Conservation (phyloP, 2,329 filamentous ascomycete species). For the Trematosphaeria pertusa region DNA sequence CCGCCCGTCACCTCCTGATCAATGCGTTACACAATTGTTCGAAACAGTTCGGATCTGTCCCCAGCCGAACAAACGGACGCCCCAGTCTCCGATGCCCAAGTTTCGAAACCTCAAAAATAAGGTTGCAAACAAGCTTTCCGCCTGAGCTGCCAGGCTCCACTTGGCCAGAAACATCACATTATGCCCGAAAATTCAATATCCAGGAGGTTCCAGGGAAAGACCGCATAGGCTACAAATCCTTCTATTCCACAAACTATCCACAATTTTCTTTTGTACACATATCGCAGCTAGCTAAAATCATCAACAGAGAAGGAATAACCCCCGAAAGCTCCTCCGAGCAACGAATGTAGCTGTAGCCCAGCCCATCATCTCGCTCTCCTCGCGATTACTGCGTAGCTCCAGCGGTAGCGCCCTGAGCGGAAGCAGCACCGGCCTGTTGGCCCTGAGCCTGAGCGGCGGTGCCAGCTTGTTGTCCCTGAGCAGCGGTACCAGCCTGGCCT, state of each 20-base stretch:
- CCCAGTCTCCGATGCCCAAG: conserved; percentile 21
- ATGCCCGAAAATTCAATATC: no score
- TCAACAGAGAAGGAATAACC: no score
- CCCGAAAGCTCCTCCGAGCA: no score
- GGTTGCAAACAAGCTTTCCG: no score
- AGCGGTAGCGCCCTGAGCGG: no score
- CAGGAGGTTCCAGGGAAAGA: not conserved
- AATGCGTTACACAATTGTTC: conserved; percentile 15
- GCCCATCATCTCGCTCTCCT: not conserved
- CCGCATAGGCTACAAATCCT: not conserved
- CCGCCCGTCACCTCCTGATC: conserved; percentile 9
- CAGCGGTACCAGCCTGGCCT: conserved; percentile 6
- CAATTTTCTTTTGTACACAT: not conserved
- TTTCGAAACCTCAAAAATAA: conserved; percentile 26
- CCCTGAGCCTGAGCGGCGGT: conserved; percentile 1
- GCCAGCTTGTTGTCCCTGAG: conserved; percentile 6
- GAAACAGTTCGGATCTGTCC: not conserved
- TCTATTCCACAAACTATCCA: not conserved
- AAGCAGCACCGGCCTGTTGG: conserved; percentile 5
- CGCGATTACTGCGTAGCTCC: not conserved
- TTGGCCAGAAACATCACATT: no score
- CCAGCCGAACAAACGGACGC: conserved; percentile 2
- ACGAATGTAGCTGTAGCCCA: not conserved
- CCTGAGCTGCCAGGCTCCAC: no score
- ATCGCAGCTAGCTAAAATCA: no score